Base-by-base conservation (phyloP, 2,329 filamentous ascomycete species). In the Ascochyta pisi region DNA sequence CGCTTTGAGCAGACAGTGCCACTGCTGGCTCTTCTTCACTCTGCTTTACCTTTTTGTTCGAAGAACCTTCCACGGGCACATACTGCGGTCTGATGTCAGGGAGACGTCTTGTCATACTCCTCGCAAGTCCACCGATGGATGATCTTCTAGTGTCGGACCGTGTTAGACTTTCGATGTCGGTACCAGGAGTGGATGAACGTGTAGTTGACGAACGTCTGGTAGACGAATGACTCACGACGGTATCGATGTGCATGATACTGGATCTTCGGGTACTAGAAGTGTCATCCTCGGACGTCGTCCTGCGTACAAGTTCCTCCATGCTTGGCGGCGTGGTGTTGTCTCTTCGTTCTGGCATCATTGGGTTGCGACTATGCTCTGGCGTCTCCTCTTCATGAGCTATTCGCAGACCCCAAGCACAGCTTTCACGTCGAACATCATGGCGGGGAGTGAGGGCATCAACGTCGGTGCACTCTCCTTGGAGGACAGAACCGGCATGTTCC, bases 51-150 rank as follows among this genome's bases (percentile, higher is more conserved):
- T 24, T 22, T 19, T 23, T 42, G 1, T 46, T 35, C 15, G 19
- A 22, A 31, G 10, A 4, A 12, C 16, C 33, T 47, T 43, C n/a
- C 52, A 31, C 19, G 24, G 45, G 5, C 44, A 22, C 22, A 33
- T 38, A 16, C n/a, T 52, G n/a, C 35, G 37, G 24, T 39, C 38
- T 57, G 40, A 71, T 49, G 37, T 72, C 65, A 3, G 68, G 66
- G 0, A 68, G 55, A 38, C 60, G 63, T 26, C 60, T 63, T 16
- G 57, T 60, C 15, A 70, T 43, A 13, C 65, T 64, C 35, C 60
- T 63, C 13, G 67, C 66, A 44, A 76, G 58, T 12, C 62, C 66
- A 12, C 63, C 58, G 3, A 73, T 58, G 1, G 71, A 69, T 1
- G 68, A 69, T 2, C 54, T 61, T 4, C 50, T 54, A 4, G 64